phyloP scores from a whole-genome alignment of 2,329 filamentous ascomycete genomes.

The Fusarium vanettenii region DNA sequence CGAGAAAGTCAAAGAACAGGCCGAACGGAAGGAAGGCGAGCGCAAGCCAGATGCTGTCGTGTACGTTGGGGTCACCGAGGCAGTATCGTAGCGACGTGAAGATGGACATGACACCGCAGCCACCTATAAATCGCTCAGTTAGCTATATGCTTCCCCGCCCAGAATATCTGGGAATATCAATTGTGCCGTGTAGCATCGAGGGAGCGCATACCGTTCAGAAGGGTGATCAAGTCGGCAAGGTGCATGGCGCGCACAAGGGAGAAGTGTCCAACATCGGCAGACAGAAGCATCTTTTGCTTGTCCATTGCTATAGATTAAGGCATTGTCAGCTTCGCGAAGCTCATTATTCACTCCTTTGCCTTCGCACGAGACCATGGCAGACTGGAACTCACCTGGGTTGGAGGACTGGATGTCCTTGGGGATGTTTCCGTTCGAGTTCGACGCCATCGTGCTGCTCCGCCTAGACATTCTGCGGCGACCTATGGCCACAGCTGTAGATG shows the following conservation, averaged over 20 bases:
- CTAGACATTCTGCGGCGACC: conserved; percentile 67
- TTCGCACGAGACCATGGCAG: not conserved
- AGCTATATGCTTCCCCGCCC: not conserved
- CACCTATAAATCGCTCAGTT: conserved; percentile 57
- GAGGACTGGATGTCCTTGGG: conserved; percentile 45
- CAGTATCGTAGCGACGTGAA: conserved; percentile 96
- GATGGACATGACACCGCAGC: conserved; percentile 94
- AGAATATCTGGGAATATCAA: not conserved
- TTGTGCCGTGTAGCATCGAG: not conserved
- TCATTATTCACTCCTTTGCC: not conserved
- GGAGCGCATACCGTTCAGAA: conserved; percentile 74
- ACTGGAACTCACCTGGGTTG: conserved; percentile 49
- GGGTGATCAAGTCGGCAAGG: conserved; percentile 85
- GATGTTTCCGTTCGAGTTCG: conserved; percentile 42
- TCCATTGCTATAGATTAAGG: conserved; percentile 64
- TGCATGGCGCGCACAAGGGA: conserved; percentile 76
- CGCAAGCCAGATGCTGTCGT: conserved; percentile 81
- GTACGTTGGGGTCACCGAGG: conserved; percentile 74
- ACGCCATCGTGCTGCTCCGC: conserved; percentile 60
- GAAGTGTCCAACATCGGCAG: conserved; percentile 79
- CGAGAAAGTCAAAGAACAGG: conserved; percentile 97
- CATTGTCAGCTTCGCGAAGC: conserved; percentile 6
- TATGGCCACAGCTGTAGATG: not conserved
- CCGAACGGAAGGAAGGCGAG: conserved; percentile 91
- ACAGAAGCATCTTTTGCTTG: conserved; percentile 81